A percentile compares a stretch with the other conserved stretches of the same genome.
Conservation (phyloP, 169 alveolate species). For the Eimeria acervulina region DNA sequence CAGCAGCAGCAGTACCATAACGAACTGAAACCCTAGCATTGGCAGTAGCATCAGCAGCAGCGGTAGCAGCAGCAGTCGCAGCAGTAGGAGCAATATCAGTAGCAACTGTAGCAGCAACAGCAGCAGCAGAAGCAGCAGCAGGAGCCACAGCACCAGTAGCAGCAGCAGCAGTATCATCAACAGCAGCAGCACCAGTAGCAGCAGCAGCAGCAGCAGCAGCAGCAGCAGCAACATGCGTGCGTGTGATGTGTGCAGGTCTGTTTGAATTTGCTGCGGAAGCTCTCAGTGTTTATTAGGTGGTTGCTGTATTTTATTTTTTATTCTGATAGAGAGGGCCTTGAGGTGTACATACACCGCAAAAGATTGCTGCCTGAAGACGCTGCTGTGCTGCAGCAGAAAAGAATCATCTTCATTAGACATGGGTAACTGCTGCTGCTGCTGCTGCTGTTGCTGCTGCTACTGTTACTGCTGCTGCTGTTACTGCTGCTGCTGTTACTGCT, state of each 20-base stretch:
- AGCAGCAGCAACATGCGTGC: not conserved
- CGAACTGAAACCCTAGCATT: not conserved
- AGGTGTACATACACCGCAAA: slow-evolving; percentile 60
- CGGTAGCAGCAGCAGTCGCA: not conserved
- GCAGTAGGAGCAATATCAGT: not conserved
- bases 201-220: too few relatives aligned
- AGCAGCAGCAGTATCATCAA: too few relatives aligned
- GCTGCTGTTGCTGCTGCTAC: slow-evolving; percentile 28
- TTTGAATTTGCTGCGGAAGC: not conserved
- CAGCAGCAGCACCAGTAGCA: too few relatives aligned
- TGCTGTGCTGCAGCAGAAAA: not conserved
- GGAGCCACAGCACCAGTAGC: too few relatives aligned
- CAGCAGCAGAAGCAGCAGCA: not conserved
- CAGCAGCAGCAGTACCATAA: slow-evolving; percentile 26
- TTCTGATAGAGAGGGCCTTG: not conserved
- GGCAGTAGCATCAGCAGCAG: not conserved
- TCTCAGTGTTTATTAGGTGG: not conserved
- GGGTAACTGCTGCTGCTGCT: slow-evolving; percentile 26
- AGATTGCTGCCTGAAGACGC: not conserved
- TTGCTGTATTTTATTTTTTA: not conserved
- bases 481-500: slow-evolving; percentile 3
- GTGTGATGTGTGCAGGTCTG: slow-evolving; percentile 5
- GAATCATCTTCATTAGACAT: slow-evolving; percentile 8
- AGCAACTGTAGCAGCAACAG: not conserved
- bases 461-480: not conserved